Evolutionary conservation across 306 rosid species (phyloP), one percentile per base, ranked within the genome.

Genomic region (Phaseolus lunatus): DNA sequence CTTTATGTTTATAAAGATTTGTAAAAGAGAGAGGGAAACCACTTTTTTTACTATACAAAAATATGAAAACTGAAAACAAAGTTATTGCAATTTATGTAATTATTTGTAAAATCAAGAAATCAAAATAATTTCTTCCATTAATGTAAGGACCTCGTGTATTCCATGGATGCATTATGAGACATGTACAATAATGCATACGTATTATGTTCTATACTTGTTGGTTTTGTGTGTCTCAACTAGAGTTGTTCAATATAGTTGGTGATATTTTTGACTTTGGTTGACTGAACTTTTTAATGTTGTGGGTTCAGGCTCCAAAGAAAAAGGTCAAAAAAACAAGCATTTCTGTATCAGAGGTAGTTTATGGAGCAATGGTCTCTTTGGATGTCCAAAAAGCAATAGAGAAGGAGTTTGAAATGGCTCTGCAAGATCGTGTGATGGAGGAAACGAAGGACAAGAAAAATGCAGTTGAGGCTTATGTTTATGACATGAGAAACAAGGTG

Each of bases 391-490:
- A 90, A 77, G 97, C 99, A 19, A 70, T 88, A 56, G 99, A 95
- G 63, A 92, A 83, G 73, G 99, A 95, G 85, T 95, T 87, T 81
- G 99, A 95, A 85, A 92, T 95, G 99, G 97, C 99, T 78, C 84
- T 95, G 81, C 97, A 95, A 84, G 99, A 95, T 75, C 91, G 97
- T 20, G 97, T 95, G 23, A 92, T 92, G 97, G 99, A 95, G 78
- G 99, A 95, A 82, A 95, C 97, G 2, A 95, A 95, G 48, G 97
- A 95, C 88, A 92, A 82, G 91, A 95, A 95, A 84, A 95, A 92
- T 70, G 97, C 96, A 7, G 99, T 95, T 1, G 97, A 95, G 87
- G 87, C 99, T 15, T 95, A 95, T 75, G 99, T 95, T 33, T 95
- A 95, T 81, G 97, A 95, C 72, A 90, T 89, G 97, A 85, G 99